Percentiles rank a stretch among this genome's conserved stretches.
phyloP scores from a whole-genome alignment of 805 yeast genomes.

The Candida pseudoglaebosa region DNA sequence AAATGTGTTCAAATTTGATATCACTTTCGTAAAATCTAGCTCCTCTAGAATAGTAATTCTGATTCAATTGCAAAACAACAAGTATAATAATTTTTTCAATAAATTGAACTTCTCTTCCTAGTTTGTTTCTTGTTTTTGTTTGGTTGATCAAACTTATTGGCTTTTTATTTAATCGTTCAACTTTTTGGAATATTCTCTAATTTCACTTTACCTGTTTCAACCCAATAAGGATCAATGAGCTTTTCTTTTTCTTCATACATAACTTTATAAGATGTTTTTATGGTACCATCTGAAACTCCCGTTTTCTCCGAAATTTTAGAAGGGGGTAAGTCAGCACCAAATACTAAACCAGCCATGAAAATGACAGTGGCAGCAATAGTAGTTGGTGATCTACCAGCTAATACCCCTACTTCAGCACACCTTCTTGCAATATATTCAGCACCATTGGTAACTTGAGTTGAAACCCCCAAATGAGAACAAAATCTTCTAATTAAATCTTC shows the following conservation, averaged over 20 bases:
- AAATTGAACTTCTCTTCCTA: too few relatives aligned
- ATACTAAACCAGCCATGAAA: conserved; percentile 88
- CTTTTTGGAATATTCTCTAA: conserved; percentile 40
- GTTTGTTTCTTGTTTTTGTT: too few relatives aligned
- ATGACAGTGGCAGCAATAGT: conserved; percentile 98
- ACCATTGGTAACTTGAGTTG: conserved; percentile 80
- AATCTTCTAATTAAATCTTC: conserved; percentile 93
- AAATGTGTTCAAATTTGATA: too few relatives aligned
- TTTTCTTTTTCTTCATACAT: conserved; percentile 64
- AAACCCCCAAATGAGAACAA: conserved; percentile 90
- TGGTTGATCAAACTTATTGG: not conserved
- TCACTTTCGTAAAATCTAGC: too few relatives aligned
- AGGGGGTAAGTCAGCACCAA: conserved; percentile 72
- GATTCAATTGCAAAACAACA: too few relatives aligned
- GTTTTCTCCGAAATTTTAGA: conserved; percentile 83
- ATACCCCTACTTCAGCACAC: conserved; percentile 86
- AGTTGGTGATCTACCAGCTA: conserved; percentile 95
- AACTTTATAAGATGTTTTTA: conserved; percentile 84
- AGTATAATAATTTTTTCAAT: too few relatives aligned
- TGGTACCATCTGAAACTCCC: conserved; percentile 97
- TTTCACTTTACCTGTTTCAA: conserved; percentile 60
- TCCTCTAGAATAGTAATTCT: too few relatives aligned
- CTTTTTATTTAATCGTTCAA: conserved; percentile 1
- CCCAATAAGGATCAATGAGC: conserved; percentile 76
- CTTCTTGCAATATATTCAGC: conserved; percentile 90